Evolutionary conservation across 495 filamentous ascomycete species (phyloP), one percentile per base, ranked within the genome.

Genomic region (Penicillium simplicissimum): DNA sequence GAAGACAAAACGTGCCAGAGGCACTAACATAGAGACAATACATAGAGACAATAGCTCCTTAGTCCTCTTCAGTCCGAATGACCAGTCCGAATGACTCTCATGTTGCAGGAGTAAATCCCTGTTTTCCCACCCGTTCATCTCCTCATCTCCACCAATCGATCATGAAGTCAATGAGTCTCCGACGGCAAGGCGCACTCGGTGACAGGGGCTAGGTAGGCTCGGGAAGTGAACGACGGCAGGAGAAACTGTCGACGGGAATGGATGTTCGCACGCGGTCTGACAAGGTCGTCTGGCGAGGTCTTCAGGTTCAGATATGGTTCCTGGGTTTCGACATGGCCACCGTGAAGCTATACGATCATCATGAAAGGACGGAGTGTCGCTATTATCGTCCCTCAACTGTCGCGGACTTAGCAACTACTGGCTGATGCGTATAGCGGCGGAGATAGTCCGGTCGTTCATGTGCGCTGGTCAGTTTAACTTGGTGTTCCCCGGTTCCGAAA

Each of bases 271-370:
- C 28, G 28, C 28, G 28, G 28, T 5, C 28, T 31, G 7, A 35
- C 33, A 1, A 19, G 49, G 23, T 43, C 37, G 7, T 42, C 55
- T 48, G 35, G 55, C 11, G 42, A 57, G 55, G 28, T 23, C 38
- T 57, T 57, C 21, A 21, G 40, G 25, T 58, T 58, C n/a, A 49
- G 42, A 49, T 17, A 37, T 48, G 3, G 21, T 37, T 49, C 55
- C 55, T 48, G 10, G 28, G 43, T 8, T 58, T 58, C 33, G 42
- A 23, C 31, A 35, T 45, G 11, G 38, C 19, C 9, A 14, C 55
- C 17, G 23, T 57, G 3, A 57, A 47, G 55, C 40, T 40, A 2
- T 55, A 42, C 53, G 36, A 23, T 34, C 23, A 45, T 33, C 37
- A 14, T 43, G 13, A 56, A 56, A 43, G 21, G n/a, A 43, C 23